Conservation (phyloP, 495 filamentous ascomycete species). For the Hamigera avellanea region DNA sequence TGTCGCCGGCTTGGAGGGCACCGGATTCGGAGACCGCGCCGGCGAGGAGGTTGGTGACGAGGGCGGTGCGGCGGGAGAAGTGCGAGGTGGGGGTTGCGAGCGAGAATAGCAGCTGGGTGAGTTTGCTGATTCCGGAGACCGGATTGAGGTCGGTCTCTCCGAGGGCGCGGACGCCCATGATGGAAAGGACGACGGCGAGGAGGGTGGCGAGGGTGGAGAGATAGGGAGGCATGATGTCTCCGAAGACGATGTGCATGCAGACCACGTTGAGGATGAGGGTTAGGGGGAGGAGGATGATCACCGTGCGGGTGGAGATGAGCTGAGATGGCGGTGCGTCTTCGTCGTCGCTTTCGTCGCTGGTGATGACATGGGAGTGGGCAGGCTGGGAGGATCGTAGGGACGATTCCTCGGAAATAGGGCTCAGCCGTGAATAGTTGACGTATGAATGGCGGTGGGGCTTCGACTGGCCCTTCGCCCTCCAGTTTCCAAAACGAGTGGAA, state of each 20-base stretch:
- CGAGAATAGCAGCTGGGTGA: constrained; percentile 90
- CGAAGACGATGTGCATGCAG: constrained; percentile 72
- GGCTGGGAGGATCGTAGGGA: constrained; percentile 1
- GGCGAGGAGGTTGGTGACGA: constrained; percentile 86
- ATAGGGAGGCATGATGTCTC: constrained; percentile 44
- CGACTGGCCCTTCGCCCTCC: constrained; percentile 9
- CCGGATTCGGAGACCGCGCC: constrained; percentile 85
- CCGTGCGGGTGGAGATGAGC: constrained; percentile 61
- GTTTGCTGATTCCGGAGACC: constrained; percentile 90
- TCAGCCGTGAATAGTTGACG: constrained; percentile 31
- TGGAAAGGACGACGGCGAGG: constrained; percentile 76
- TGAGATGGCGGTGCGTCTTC: constrained; percentile 76
- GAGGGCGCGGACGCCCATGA: constrained; percentile 92
- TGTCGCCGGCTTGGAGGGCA: constrained; percentile 88
- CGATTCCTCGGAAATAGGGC: constrained; percentile 15
- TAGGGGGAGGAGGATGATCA: constrained; percentile 59
- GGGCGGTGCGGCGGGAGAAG: constrained; percentile 42
- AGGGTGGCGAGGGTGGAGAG: constrained; percentile 73
- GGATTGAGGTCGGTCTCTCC: constrained; percentile 97
- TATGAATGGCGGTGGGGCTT: constrained; percentile 14
- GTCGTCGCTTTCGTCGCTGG: constrained; percentile 21
- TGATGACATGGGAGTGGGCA: constrained; percentile 1
- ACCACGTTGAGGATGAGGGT: constrained; percentile 70
- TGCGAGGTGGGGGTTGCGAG: constrained; percentile 73
- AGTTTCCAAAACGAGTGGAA: constrained; percentile 15